Percentiles rank a stretch among this genome's conserved stretches.
Evolutionary conservation across 2,329 filamentous ascomycete species (phyloP).

Genomic region (Diaporthe sp.): DNA sequence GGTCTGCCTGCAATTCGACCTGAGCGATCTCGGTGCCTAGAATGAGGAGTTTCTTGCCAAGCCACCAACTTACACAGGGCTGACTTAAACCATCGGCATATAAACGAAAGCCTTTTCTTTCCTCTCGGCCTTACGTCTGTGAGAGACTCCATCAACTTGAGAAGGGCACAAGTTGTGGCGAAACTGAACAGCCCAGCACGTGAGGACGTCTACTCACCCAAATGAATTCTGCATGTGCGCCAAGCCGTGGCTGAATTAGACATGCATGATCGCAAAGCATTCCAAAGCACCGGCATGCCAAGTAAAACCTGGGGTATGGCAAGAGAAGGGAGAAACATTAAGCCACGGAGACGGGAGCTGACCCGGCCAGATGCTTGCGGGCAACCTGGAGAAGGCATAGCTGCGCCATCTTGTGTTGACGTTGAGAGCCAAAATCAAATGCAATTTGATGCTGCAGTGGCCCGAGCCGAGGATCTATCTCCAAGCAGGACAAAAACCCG

Average conservation of each 20-base stretch:
- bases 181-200: background rate
- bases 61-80: slow-evolving; percentile 9
- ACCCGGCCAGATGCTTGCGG: background rate
- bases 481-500: background rate
- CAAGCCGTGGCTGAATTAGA: slow-evolving; percentile 4
- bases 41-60: background rate
- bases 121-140: too few species aligned
- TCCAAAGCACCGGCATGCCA: background rate
- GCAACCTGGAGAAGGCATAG: background rate
- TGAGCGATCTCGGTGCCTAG: background rate
- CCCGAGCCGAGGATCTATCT: background rate
- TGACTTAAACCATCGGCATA: slow-evolving; percentile 5
- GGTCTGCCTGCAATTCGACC: background rate
- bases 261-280: background rate
- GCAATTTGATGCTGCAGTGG: background rate
- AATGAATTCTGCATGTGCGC: background rate
- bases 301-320: background rate
- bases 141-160: background rate
- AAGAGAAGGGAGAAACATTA: background rate
- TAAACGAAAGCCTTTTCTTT: background rate
- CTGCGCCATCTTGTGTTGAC: background rate
- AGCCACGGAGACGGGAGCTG: background rate
- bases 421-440: background rate
- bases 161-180: too few species aligned
- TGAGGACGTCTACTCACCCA: background rate